Base-by-base conservation (phyloP, 176 grass and related monocot genomes). In the Lolium multiflorum region DNA sequence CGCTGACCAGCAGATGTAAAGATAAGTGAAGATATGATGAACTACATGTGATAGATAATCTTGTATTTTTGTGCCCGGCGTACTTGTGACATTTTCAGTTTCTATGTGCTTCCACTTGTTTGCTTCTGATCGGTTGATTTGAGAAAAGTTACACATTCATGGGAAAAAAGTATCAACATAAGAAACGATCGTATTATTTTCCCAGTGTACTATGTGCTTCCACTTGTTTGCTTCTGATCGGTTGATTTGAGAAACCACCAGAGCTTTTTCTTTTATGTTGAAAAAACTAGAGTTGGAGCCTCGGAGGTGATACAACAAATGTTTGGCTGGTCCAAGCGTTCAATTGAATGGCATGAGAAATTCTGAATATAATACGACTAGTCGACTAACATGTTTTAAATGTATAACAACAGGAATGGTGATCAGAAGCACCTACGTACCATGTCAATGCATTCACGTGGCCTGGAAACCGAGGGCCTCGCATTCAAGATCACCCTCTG, bases 321-420 rank as follows among this genome's bases (percentile, higher is more conserved):
- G 12, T 31, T 62, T 65, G 35, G 7, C n/a, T n/a, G 46, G 10
- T 52, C 55, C 41, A 65, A 39, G n/a, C 39, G 16, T 71, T 54
- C 38, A 83, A 41, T 26, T 22, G 22, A 65, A 87, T 56, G 37
- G 61, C 41, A 70, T 43, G 37, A 70, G 67, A 70, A 70, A 39
- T 37, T 38, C 31, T 38, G 20, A 71, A 58, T 43, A 44, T 31
- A 43, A 9, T 11, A 47, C 9, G 1, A 37, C 62, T 50, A 13
- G 11, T 50, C 18, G 8, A 41, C 18, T 20, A 25, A 4, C 2
- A 11, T 56, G 21, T 10, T 28, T 20, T 11, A 8, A 47, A 59
- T 20, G 14, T 56, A 0, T 31, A 67, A 17, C 6, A 11, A 49
- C 0, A 13, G 13, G 51, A 17, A 63, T 65, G n/a, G 71, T 3